Base-by-base conservation (phyloP, 1,284 basidiomycete species). In the Ustilago nuda region DNA sequence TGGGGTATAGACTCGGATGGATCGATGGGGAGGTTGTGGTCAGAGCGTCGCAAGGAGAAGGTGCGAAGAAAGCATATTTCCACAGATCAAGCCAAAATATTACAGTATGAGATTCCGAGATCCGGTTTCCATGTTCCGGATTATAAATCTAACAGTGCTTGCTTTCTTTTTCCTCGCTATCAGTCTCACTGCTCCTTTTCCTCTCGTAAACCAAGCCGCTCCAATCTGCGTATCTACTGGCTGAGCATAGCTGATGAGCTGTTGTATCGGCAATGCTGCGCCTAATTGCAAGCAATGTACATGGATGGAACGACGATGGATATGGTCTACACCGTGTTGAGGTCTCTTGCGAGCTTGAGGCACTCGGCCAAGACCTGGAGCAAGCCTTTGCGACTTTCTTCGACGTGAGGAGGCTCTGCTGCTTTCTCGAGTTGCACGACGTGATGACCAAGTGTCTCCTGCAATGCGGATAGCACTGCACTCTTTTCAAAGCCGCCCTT, bases 301-400 rank as follows among this genome's bases (percentile, higher is more conserved):
- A 32, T 33, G 12, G 12, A 5, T 17, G 8, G 19, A 33, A 19
- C 8, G 19, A 12, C 33, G 27, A 1, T 37, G 33, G 1, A 27
- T 33, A 27, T 33, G 15, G 23, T 43, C 8, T 19, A 45, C 12
- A 6, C 7, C 30, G 37, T 35, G 27, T 19, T 36, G 17, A 61
- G 37, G 11, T 62, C 63, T 43, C 56, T 54, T 27, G 51, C 62
- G 17, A 66, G 9, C 43, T 67, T 72, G 39, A 72, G 50, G 17
- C 70, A 72, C 35, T 72, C 61, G n/a, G 65, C 65, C 54, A 72
- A 27, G 19, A 64, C 61, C 53, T 72, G 61, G 8, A 72, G 35
- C 12, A 72, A 56, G 32, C 60, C 57, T 19, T 67, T 63, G 43
- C 70, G 65, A 23, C 65, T 61, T 51, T 72, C 64, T 19, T 66